These are phyloP conservation scores for Acidiella bohemica DNA, from an alignment of 495 filamentous ascomycete species.

Conservation along the genomic window DNA sequence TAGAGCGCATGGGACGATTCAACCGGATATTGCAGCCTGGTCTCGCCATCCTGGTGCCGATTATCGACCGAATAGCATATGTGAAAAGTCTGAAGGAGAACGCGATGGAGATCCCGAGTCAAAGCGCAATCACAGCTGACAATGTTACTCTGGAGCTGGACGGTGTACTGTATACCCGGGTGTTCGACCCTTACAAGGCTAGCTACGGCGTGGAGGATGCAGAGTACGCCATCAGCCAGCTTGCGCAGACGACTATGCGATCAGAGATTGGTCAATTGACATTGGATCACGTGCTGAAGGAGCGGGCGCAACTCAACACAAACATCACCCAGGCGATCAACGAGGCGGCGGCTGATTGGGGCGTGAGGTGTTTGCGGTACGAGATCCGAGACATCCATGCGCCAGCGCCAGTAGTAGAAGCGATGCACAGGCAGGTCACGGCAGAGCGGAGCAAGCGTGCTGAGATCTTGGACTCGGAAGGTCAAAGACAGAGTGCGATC, in stretches of 20 bases:
- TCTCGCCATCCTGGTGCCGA: conserved; percentile 74
- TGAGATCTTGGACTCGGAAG: conserved; percentile 91
- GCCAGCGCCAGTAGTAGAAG: conserved; percentile 77
- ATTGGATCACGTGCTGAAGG: conserved; percentile 93
- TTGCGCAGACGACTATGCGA: conserved; percentile 97
- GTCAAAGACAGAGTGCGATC: conserved; percentile 90
- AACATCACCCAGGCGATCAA: conserved; percentile 98
- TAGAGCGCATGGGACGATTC: conserved; percentile 98
- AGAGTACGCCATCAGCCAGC: conserved; percentile 95
- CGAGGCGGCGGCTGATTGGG: conserved; percentile 92
- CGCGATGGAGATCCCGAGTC: conserved; percentile 88
- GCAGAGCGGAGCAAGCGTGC: conserved; percentile 93
- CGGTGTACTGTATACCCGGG: conserved; percentile 84
- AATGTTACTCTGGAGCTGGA: conserved; percentile 96
- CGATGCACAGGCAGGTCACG: conserved; percentile 97
- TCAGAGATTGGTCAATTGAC: conserved; percentile 93
- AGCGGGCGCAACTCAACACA: conserved; percentile 84
- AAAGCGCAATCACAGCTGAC: conserved; percentile 95
- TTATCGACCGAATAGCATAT: conserved; percentile 92
- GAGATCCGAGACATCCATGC: conserved; percentile 98
- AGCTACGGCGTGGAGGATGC: conserved; percentile 98
- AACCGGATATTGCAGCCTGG: conserved; percentile 83
- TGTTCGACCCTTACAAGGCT: conserved; percentile 96
- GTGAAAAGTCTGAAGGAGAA: conserved; percentile 94
- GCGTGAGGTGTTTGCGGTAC: conserved; percentile 88